phyloP scores from a whole-genome alignment of 768 basidiomycete species.

The Collybia nuda region DNA sequence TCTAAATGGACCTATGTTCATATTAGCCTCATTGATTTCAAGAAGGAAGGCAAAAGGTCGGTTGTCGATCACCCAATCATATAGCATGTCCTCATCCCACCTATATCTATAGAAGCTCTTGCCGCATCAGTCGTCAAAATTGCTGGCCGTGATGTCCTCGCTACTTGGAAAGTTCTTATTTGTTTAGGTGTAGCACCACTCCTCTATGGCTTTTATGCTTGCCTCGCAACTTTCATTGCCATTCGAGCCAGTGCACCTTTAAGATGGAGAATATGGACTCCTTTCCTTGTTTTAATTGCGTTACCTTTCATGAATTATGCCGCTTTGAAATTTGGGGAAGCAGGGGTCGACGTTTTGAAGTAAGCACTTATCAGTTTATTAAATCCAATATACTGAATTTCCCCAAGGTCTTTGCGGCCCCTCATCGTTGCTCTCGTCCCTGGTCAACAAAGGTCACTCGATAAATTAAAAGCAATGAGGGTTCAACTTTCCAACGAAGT shows the following conservation, averaged over 20 bases:
- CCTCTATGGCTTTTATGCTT: constrained; percentile 80
- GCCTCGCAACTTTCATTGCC: constrained; percentile 72
- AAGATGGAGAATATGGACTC: constrained; percentile 70
- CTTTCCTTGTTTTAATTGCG: constrained; percentile 68
- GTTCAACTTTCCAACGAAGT: constrained; percentile 81
- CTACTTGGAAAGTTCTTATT: constrained; percentile 96
- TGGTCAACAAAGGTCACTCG: constrained; percentile 80
- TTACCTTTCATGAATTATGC: constrained; percentile 91
- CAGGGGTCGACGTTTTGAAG: constrained; percentile 97
- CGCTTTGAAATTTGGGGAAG: constrained; percentile 96
- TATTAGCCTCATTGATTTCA: constrained; percentile 86
- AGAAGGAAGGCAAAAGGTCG: constrained; percentile 84
- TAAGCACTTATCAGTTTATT: constrained; percentile 34
- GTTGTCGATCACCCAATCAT: not conserved
- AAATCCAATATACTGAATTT: constrained; percentile 6
- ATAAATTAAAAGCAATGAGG: constrained; percentile 73
- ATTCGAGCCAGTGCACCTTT: constrained; percentile 64
- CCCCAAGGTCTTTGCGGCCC: constrained; percentile 79
- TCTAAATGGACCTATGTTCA: constrained; percentile 91
- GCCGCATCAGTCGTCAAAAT: constrained; percentile 95
- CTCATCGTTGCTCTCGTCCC: constrained; percentile 86
- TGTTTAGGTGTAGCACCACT: constrained; percentile 89
- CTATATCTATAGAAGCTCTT: constrained; percentile 71
- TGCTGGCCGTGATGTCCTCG: constrained; percentile 93
- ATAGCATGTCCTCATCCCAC: not conserved